Percentiles rank a stretch among this genome's conserved stretches.
Conservation (phyloP, 2,329 filamentous ascomycete species). For the Esteya vermicola region DNA sequence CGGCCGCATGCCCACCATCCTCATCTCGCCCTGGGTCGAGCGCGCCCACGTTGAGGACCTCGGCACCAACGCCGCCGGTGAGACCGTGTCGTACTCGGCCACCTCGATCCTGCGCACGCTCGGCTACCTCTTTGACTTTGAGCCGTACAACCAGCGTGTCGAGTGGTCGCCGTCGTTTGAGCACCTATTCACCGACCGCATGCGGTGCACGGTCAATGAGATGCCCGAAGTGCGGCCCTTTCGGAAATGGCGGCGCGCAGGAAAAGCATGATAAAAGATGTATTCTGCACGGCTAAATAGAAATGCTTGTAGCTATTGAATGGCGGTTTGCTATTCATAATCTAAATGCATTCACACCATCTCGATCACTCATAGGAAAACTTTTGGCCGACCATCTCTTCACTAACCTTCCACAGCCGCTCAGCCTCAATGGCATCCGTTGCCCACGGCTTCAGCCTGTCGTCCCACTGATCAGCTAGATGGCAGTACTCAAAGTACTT, state of each 20-base stretch:
- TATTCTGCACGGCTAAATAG: too few relatives aligned
- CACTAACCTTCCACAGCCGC: slow-evolving; percentile 30
- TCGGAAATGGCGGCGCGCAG: too few relatives aligned
- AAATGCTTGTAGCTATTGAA: too few relatives aligned
- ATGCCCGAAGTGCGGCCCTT: slow-evolving; percentile 6
- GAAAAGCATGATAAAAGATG: too few relatives aligned
- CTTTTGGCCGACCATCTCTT: slow-evolving; percentile 27
- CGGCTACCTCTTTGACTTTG: slow-evolving; percentile 26
- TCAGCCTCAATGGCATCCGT: slow-evolving; percentile 18
- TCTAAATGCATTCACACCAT: too few relatives aligned
- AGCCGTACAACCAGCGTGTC: slow-evolving; percentile 21
- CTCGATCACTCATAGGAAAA: too few relatives aligned
- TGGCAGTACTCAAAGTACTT: slow-evolving; percentile 11
- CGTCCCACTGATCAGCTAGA: slow-evolving; percentile 8
- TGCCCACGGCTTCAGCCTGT: slow-evolving; percentile 12
- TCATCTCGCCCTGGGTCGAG: slow-evolving; percentile 28
- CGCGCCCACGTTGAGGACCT: slow-evolving; percentile 24
- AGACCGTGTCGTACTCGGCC: slow-evolving; percentile 23
- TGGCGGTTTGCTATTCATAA: too few relatives aligned
- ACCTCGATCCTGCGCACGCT: slow-evolving; percentile 27
- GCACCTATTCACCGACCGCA: slow-evolving; percentile 9
- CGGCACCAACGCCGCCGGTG: slow-evolving; percentile 19
- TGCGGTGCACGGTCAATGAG: slow-evolving; percentile 3
- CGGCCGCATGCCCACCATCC: slow-evolving; percentile 26
- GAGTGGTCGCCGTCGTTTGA: slow-evolving; percentile 23